Evolutionary conservation across 208 protist species (phyloP), one percentile per base, ranked within the genome.

Genomic region (Angomonas deanei): DNA sequence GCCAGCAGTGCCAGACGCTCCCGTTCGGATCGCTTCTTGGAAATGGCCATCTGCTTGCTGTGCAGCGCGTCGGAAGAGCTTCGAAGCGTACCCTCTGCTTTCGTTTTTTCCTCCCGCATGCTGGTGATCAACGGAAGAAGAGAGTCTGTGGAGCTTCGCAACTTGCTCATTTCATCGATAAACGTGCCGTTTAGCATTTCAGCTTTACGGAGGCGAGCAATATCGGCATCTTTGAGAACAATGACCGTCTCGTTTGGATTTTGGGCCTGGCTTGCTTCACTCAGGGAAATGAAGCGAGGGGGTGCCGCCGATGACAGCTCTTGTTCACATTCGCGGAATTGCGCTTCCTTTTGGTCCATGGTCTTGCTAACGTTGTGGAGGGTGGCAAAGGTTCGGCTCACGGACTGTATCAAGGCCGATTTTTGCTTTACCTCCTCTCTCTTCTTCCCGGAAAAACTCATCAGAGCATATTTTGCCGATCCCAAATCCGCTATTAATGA

Each of bases 401-500:
- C 65, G 24, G 78, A 75, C 28, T 82, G 81, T 36, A 91, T 70
- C 19, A 91, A 56, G 17, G 52, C 38, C 17, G 69, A 74, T 56
- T 91, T 91, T 52, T 82, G 80, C 59, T 76, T 82, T 62, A 91
- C 80, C 57, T 91, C 84, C 50, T 75, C 85, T 21, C 81, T 57
- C 1, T 56, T 81, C 65, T 86, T 91, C 1, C 83, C 74, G 0
- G 80, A 82, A 39, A 91, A 80, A 52, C 78, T 86, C 26, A 91
- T 66, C 5, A 91, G 70, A 0, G 84, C 66, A 66, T 91, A 84
- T 56, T 85, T 85, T n/a, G 81, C 75, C 1, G 80, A 88, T 54
- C 72, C 72, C 21, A 91, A 68, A 34, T 91, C 84, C 15, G 80
- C 57, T 27, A 88, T 58, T 27, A 91, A 64, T 10, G 66, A 63